Evolutionary conservation across 2,329 filamentous ascomycete species (phyloP).

Genomic region (Xylaria sp.): DNA sequence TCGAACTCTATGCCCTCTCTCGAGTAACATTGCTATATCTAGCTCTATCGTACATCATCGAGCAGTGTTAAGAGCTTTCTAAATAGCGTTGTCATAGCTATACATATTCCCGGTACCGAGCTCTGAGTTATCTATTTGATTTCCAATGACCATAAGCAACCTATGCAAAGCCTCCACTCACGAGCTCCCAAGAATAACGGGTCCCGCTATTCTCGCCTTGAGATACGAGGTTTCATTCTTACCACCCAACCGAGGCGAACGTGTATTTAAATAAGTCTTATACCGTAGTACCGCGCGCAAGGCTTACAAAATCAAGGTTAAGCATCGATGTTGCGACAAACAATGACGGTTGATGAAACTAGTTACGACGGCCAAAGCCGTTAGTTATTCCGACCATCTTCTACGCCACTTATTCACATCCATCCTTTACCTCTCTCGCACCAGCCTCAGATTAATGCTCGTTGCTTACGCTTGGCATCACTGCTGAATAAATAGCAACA

Average conservation of each 20-base stretch:
- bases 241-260: slow-evolving; percentile 9
- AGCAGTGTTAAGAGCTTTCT: background rate
- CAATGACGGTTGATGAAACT: background rate
- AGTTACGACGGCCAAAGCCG: background rate
- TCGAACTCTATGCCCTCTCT: slow-evolving; percentile 17
- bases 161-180: slow-evolving; percentile 6
- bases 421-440: too few species aligned
- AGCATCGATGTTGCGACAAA: slow-evolving; percentile 1
- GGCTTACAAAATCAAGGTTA: slow-evolving; percentile 17
- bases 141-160: slow-evolving; percentile 30
- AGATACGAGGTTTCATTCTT: slow-evolving; percentile 10
- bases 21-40: slow-evolving; percentile 1
- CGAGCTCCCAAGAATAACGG: slow-evolving; percentile 15
- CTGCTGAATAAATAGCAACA: too few species aligned
- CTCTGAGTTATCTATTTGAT: background rate
- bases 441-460: too few species aligned
- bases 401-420: too few species aligned
- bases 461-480: background rate
- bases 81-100: background rate
- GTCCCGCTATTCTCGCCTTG: slow-evolving; percentile 18
- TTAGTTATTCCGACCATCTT: background rate
- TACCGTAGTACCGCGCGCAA: slow-evolving; percentile 10
- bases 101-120: slow-evolving; percentile 48
- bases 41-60: slow-evolving; percentile 3
- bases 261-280: slow-evolving; percentile 9